A percentile compares a stretch with the other conserved stretches of the same genome.
Conservation (phyloP, 1,284 basidiomycete genomes). For the Coniferiporia weirii region DNA sequence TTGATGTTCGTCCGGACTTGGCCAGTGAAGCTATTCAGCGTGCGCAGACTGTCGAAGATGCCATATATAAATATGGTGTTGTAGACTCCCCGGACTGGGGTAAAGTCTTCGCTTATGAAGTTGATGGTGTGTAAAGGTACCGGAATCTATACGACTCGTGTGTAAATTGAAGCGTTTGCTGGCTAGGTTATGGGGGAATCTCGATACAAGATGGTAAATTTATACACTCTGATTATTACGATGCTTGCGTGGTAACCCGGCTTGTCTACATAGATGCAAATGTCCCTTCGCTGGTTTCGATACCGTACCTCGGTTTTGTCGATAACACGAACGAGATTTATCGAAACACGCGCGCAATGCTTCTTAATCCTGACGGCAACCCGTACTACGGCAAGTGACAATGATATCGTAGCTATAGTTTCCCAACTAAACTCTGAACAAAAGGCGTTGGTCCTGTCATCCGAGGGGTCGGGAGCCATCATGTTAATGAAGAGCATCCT, state of each 20-base stretch:
- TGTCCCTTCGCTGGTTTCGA: constrained; percentile 23
- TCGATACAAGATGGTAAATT: constrained; percentile 22
- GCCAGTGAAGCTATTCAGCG: constrained; percentile 14
- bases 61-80: constrained; percentile 21
- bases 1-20: constrained; percentile 8
- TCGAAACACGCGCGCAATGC: constrained; percentile 8
- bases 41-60: constrained; percentile 19
- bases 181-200: constrained; percentile 16
- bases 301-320: constrained; percentile 27
- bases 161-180: no score
- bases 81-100: constrained; percentile 9
- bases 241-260: no score
- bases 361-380: constrained; percentile 5
- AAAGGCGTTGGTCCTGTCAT: constrained; percentile 5
- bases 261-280: constrained; percentile 24
- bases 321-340: constrained; percentile 3
- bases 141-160: neutral
- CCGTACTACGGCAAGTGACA: constrained; percentile 3
- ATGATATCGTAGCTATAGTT: neutral
- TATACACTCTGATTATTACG: neutral
- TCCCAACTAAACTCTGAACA: neutral
- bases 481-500: constrained; percentile 5
- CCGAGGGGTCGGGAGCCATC: constrained; percentile 6
- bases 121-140: constrained; percentile 18
- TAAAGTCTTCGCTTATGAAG: constrained; percentile 24